phyloP scores from a whole-genome alignment of 2,329 filamentous ascomycete genomes.

The Elsinoe fawcettii region DNA sequence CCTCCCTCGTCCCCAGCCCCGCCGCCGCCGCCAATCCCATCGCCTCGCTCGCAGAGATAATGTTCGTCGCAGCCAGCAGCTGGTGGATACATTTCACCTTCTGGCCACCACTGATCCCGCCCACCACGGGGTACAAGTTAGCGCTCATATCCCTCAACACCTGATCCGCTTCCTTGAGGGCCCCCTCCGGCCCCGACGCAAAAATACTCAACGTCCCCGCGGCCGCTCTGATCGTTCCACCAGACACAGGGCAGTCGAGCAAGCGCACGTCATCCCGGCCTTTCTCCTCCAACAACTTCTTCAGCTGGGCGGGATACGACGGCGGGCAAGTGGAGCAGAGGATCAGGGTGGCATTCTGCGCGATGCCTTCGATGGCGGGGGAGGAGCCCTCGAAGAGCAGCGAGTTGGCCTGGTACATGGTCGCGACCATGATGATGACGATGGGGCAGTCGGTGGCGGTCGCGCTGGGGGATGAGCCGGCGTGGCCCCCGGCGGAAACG shows the following conservation, averaged over 20 bases:
- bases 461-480: constrained; percentile 52
- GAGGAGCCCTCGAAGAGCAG: constrained; percentile 55
- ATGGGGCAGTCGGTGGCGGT: constrained; percentile 53
- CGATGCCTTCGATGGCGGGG: constrained; percentile 47
- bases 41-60: constrained; percentile 48
- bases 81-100: constrained; percentile 54
- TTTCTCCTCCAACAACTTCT: constrained; percentile 46
- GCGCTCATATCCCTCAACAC: constrained; percentile 59
- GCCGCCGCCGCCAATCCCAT: constrained; percentile 49
- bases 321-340: constrained; percentile 65
- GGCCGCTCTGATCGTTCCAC: constrained; percentile 59
- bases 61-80: constrained; percentile 52
- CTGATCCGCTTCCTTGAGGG: constrained; percentile 48
- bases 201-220: constrained; percentile 70
- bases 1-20: constrained; percentile 44
- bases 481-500: constrained; percentile 52
- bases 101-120: constrained; percentile 46
- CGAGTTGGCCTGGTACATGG: constrained; percentile 58
- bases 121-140: constrained; percentile 52
- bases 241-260: constrained; percentile 66
- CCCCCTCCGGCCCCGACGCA: constrained; percentile 51
- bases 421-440: constrained; percentile 70
- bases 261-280: constrained; percentile 57
- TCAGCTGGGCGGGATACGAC: constrained; percentile 55
- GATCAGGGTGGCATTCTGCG: constrained; percentile 53